Percentiles rank a stretch among this genome's conserved stretches.
These are phyloP conservation scores for Ascochyta rabiei DNA, from an alignment of 2,329 filamentous ascomycete species.

Conservation along the genomic window DNA sequence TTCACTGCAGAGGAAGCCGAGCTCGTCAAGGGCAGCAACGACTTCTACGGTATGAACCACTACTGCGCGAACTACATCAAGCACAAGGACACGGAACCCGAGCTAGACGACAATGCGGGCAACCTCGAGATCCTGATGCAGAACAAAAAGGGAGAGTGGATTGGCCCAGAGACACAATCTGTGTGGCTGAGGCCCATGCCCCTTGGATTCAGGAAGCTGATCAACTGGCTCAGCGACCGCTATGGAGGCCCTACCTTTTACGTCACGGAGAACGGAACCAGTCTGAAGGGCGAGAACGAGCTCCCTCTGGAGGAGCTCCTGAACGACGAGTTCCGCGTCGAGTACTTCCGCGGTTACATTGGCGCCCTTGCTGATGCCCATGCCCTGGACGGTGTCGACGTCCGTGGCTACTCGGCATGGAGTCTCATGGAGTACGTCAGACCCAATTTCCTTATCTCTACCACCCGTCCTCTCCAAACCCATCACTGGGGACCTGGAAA, in stretches of 20 bases:
- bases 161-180: conserved; percentile 82
- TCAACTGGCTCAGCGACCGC: conserved; percentile 64
- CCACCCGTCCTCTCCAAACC: not conserved
- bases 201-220: conserved; percentile 75
- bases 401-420: conserved; percentile 84
- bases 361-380: conserved; percentile 76
- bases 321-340: conserved; percentile 79
- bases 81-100: conserved; percentile 67
- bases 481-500: not conserved
- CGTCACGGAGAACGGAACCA: conserved; percentile 88
- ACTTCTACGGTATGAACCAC: conserved; percentile 95
- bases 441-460: conserved; percentile 17
- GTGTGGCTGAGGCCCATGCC: conserved; percentile 80
- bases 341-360: conserved; percentile 81
- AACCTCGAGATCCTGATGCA: conserved; percentile 75
- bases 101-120: conserved; percentile 72
- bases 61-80: conserved; percentile 89
- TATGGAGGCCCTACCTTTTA: conserved; percentile 81
- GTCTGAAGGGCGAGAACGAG: conserved; percentile 81
- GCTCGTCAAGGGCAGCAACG: conserved; percentile 83
- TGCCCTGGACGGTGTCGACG: conserved; percentile 75
- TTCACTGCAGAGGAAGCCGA: conserved; percentile 75
- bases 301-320: conserved; percentile 72
- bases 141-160: conserved; percentile 73
- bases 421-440: conserved; percentile 75